These are phyloP conservation scores for Boletales sp. DNA, from an alignment of 768 basidiomycete species.

Conservation along the genomic window DNA sequence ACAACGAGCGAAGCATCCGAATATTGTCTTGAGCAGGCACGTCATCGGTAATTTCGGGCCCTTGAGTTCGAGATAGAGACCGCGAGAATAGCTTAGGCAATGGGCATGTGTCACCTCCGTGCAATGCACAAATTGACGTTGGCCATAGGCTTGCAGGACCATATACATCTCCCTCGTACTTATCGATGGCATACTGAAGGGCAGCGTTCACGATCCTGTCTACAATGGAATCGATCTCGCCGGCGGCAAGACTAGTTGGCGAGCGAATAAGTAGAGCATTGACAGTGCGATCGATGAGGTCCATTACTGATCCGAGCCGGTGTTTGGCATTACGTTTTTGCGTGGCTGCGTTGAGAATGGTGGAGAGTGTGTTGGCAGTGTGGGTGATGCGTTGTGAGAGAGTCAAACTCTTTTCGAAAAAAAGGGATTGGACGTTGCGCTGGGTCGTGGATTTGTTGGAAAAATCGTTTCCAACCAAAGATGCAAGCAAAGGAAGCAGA, in stretches of 20 bases:
- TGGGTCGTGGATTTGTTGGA: slow-evolving; percentile 48
- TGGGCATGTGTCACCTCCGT: slow-evolving; percentile 53
- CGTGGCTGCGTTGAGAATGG: slow-evolving; percentile 49
- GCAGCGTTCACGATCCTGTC: slow-evolving; percentile 72
- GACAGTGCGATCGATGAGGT: slow-evolving; percentile 70
- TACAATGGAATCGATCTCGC: slow-evolving; percentile 62
- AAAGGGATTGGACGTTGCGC: slow-evolving; percentile 53
- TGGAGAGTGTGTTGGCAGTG: slow-evolving; percentile 54
- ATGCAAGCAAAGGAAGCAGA: slow-evolving; percentile 73
- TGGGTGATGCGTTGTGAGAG: slow-evolving; percentile 63
- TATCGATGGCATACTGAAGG: slow-evolving; percentile 73
- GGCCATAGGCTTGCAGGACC: slow-evolving; percentile 47
- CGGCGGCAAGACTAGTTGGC: slow-evolving; percentile 44
- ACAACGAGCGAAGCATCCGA: slow-evolving; percentile 42
- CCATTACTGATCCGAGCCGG: slow-evolving; percentile 66
- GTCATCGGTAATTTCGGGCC: slow-evolving; percentile 18
- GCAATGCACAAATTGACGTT: slow-evolving; percentile 59
- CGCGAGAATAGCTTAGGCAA: slow-evolving; percentile 52
- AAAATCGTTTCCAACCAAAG: slow-evolving; percentile 81
- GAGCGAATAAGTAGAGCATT: slow-evolving; percentile 53
- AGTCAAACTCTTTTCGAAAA: slow-evolving; percentile 62
- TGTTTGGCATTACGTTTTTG: slow-evolving; percentile 49
- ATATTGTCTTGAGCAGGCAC: slow-evolving; percentile 13
- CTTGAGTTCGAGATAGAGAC: slow-evolving; percentile 17
- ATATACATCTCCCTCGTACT: slow-evolving; percentile 41